Evolutionary conservation across 2,329 filamentous ascomycete genomes (phyloP), one percentile per base, ranked within the genome.

Genomic region (Pseudogymnoascus sp.): DNA sequence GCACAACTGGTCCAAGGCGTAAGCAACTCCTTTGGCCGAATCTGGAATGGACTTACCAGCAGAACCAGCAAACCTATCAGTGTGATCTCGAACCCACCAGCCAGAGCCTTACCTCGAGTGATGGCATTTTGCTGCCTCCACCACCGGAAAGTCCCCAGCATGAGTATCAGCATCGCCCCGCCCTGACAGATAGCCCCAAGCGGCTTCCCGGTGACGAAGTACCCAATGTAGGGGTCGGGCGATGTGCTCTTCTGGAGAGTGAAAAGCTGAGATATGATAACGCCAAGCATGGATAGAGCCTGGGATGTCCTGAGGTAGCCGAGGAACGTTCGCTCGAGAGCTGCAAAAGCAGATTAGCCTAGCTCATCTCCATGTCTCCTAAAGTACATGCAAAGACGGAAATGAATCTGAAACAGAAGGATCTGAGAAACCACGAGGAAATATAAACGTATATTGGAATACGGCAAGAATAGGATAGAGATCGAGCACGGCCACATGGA

Each of bases 261-360:
- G 68, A 89, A 90, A 6, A 91, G 80, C 70, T 91, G 88, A 0
- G 87, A 84, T 28, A 88, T 80, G 2, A 84, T 68, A 2, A 88
- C 83, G 16, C 88, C 87, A 18, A 86, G 76, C 75, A 90, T 87
- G 12, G 87, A 85, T 40, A 91, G 78, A n/a, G 83, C 80, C 38
- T 89, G 75, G 0, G 87, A 89, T 1, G 88, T 91, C 18, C 88
- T 83, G 31, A 91, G 79, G 72, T 91, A 91, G 31, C 82, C 87
- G 16, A 92, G 82, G 70, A 88, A 92, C 16, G 88, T 92, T 63
- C 88, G 80, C 74, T 92, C 88, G 62, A 91, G 81, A 38, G 89
- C 88, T 91, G 68, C 59, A 62, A 63, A 61, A 59, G 16, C n/a
- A n/a, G 28, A 55, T 55, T 55, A 55, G 49, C 49, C 49, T 4